Evolutionary conservation across 2,329 filamentous ascomycete species (phyloP).

Genomic region (Juglanconis oblonga): DNA sequence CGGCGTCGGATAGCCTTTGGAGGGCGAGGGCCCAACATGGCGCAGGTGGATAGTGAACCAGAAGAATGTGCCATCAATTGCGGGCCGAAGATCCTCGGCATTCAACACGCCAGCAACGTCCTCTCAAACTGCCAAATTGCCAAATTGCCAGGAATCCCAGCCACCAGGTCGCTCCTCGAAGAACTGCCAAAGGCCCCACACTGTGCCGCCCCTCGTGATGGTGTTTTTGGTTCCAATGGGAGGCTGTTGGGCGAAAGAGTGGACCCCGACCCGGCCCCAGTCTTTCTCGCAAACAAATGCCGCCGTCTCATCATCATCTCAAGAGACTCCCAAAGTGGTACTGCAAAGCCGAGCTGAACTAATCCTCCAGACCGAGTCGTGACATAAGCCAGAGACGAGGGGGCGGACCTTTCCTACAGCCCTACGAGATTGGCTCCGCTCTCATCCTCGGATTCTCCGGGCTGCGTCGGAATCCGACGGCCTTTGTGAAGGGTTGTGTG

Average conservation of each 20-base stretch:
- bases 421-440: background rate
- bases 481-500: background rate
- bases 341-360: background rate
- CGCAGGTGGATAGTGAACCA: background rate
- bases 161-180: background rate
- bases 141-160: background rate
- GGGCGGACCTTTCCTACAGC: background rate
- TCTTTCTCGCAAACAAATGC: too few species aligned
- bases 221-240: too few species aligned
- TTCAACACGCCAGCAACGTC: background rate
- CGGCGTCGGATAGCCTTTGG: background rate
- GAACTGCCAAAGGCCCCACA: too few species aligned
- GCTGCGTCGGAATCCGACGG: background rate
- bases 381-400: background rate
- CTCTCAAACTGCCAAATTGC: background rate
- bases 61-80: slow-evolving; percentile 7
- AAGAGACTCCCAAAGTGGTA: background rate
- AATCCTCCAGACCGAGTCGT: background rate
- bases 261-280: background rate
- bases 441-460: background rate
- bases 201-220: too few species aligned
- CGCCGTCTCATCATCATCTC: background rate
- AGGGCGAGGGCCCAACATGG: background rate
- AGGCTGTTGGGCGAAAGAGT: background rate
- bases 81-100: slow-evolving; percentile 17